A percentile compares a stretch with the other conserved stretches of the same genome.
These are phyloP conservation scores for Cyberlindnera mycetangii DNA, from an alignment of 805 yeast genomes.

Conservation along the genomic window DNA sequence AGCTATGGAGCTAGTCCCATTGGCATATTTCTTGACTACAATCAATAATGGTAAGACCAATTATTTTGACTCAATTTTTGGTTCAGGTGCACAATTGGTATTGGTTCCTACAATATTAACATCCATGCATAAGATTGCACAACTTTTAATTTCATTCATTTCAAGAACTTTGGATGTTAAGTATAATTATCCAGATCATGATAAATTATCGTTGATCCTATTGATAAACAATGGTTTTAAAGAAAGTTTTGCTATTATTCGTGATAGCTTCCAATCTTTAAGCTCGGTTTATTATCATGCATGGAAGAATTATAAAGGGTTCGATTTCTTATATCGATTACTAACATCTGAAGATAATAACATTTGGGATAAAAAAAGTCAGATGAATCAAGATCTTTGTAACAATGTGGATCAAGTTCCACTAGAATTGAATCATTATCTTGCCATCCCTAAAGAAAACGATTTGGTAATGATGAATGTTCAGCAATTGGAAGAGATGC, in stretches of 20 bases:
- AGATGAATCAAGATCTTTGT: constrained; percentile 19
- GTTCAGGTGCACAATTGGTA: constrained; percentile 24
- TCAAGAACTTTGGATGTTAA: constrained; percentile 31
- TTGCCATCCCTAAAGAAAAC: constrained; percentile 26
- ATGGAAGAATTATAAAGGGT: constrained; percentile 59
- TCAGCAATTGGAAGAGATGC: constrained; percentile 25
- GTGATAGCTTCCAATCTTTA: constrained; percentile 38
- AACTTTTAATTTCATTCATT: constrained; percentile 18
- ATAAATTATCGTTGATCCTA: constrained; percentile 11
- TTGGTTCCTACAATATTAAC: constrained; percentile 22
- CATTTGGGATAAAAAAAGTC: constrained; percentile 26
- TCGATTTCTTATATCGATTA: constrained; percentile 37
- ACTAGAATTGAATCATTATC: constrained; percentile 20
- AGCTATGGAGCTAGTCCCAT: constrained; percentile 24
- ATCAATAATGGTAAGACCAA: constrained; percentile 25
- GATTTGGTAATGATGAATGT: constrained; percentile 20
- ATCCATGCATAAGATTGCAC: constrained; percentile 22
- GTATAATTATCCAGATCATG: constrained; percentile 19
- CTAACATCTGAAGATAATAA: constrained; percentile 31
- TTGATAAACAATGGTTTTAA: constrained; percentile 23
- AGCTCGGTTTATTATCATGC: constrained; percentile 59
- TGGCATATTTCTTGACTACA: constrained; percentile 25
- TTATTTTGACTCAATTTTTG: constrained; percentile 27
- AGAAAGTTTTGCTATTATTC: constrained; percentile 30
- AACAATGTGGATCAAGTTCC: constrained; percentile 9